Conservation (phyloP, 345 rosid genomes). For the Ricinus communis region DNA sequence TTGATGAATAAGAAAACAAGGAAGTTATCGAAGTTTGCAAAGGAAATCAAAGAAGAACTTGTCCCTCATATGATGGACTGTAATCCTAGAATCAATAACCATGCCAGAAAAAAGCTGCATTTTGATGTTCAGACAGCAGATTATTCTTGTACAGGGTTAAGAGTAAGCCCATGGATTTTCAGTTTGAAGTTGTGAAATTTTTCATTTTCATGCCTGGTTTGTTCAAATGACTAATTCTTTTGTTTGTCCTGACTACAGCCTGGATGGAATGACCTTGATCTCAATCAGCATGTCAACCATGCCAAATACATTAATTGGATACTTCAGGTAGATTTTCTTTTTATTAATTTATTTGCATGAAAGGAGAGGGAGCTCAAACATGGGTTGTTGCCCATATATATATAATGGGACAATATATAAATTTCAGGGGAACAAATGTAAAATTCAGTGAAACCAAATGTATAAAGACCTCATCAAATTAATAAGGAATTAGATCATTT, state of each 20-base stretch:
- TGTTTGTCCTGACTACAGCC: conserved; percentile 12
- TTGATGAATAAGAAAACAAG: conserved; percentile 38
- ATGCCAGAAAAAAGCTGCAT: neutral
- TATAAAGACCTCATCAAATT: too few relatives aligned
- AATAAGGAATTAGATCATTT: too few relatives aligned
- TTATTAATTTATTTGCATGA: too few relatives aligned
- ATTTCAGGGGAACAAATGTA: too few relatives aligned
- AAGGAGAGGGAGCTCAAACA: too few relatives aligned
- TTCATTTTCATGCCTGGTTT: too few relatives aligned
- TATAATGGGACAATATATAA: too few relatives aligned
- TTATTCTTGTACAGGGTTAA: conserved; percentile 7
- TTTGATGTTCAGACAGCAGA: conserved; percentile 18
- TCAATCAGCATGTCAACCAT: conserved; percentile 22
- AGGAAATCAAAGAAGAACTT: conserved; percentile 21
- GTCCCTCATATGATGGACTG: conserved; percentile 8
- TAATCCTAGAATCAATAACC: neutral
- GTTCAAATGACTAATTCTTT: too few relatives aligned
- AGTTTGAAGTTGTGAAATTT: too few relatives aligned
- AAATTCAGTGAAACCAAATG: too few relatives aligned
- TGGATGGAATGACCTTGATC: conserved; percentile 25
- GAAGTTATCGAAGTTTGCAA: conserved; percentile 14
- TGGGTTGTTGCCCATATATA: too few relatives aligned
- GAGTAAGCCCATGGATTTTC: neutral
- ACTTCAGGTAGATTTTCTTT: conserved; percentile 4
- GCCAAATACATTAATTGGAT: conserved; percentile 14